A percentile compares a stretch with the other conserved stretches of the same genome.
Evolutionary conservation across 2,329 filamentous ascomycete genomes (phyloP).

Genomic region (Corinectria fuckeliana): DNA sequence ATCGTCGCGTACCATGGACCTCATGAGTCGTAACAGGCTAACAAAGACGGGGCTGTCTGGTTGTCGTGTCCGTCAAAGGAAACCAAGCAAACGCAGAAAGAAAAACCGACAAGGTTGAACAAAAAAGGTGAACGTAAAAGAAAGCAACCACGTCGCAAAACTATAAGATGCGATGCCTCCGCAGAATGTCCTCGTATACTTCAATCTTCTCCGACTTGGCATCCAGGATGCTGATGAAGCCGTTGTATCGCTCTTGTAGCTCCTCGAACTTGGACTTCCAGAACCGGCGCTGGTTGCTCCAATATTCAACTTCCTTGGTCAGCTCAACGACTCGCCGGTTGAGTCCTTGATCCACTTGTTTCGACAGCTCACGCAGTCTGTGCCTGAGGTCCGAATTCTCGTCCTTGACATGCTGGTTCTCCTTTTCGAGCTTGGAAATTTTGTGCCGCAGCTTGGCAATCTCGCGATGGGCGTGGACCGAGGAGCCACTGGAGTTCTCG

Average conservation of each 20-base stretch:
- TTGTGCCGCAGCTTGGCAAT: slow-evolving; percentile 44
- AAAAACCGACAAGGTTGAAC: not conserved
- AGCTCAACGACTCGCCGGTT: slow-evolving; percentile 44
- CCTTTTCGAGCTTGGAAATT: slow-evolving; percentile 45
- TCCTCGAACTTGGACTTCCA: slow-evolving; percentile 42
- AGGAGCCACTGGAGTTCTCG: slow-evolving; percentile 40
- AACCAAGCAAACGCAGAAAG: slow-evolving; percentile 5
- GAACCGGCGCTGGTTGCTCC: slow-evolving; percentile 42
- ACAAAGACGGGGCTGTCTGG: not conserved
- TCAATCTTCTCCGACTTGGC: slow-evolving; percentile 42
- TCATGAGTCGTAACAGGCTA: not conserved
- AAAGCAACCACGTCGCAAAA: not conserved
- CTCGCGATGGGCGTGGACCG: slow-evolving; percentile 40
- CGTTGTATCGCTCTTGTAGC: slow-evolving; percentile 36
- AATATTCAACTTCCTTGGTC: slow-evolving; percentile 43
- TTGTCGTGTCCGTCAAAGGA: slow-evolving; percentile 5
- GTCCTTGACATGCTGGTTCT: slow-evolving; percentile 44
- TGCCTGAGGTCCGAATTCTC: slow-evolving; percentile 46
- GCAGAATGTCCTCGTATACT: slow-evolving; percentile 45
- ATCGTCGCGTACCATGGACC: not conserved
- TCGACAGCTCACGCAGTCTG: slow-evolving; percentile 44
- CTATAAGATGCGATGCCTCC: slow-evolving; percentile 40
- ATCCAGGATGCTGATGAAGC: slow-evolving; percentile 39
- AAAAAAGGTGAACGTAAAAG: not conserved
- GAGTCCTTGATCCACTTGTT: slow-evolving; percentile 41